These are phyloP conservation scores for Lathyrus tuberosus DNA, from an alignment of 306 rosid species.

Conservation along the genomic window DNA sequence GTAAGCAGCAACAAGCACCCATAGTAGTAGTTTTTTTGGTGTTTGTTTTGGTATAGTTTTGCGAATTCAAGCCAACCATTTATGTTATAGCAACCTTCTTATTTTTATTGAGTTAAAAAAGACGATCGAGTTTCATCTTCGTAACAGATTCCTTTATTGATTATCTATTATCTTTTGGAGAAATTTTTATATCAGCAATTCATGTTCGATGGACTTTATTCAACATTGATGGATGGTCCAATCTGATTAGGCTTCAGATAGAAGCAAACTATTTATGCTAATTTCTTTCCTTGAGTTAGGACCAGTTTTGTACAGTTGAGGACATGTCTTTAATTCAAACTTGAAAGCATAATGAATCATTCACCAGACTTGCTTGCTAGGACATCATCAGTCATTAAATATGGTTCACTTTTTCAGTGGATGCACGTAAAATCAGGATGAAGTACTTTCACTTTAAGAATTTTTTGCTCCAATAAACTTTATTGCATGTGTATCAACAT, in stretches of 20 bases:
- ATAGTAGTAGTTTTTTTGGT: conserved; percentile 33
- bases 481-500: conserved; percentile 20
- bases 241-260: conserved; percentile 59
- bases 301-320: conserved; percentile 53
- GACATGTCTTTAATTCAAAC: conserved; percentile 36
- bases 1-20: conserved; percentile 45
- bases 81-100: conserved; percentile 25
- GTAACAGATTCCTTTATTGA: conserved; percentile 1
- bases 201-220: neutral
- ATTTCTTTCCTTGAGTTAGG: conserved; percentile 58
- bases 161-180: conserved; percentile 6
- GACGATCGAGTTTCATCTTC: conserved; percentile 14
- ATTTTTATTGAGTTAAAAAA: conserved; percentile 35
- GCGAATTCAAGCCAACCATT: conserved; percentile 31
- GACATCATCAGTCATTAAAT: conserved; percentile 36
- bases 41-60: conserved; percentile 38
- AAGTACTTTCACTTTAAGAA: conserved; percentile 18
- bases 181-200: neutral
- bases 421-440: conserved; percentile 54
- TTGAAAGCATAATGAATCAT: conserved; percentile 47
- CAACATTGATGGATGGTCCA: conserved; percentile 41
- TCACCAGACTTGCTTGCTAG: conserved; percentile 51
- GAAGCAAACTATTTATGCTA: conserved; percentile 65
- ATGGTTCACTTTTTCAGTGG: conserved; percentile 62
- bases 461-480: conserved; percentile 24